Evolutionary conservation across 495 filamentous ascomycete genomes (phyloP), one percentile per base, ranked within the genome.

Genomic region (Lophiotrema nucula): DNA sequence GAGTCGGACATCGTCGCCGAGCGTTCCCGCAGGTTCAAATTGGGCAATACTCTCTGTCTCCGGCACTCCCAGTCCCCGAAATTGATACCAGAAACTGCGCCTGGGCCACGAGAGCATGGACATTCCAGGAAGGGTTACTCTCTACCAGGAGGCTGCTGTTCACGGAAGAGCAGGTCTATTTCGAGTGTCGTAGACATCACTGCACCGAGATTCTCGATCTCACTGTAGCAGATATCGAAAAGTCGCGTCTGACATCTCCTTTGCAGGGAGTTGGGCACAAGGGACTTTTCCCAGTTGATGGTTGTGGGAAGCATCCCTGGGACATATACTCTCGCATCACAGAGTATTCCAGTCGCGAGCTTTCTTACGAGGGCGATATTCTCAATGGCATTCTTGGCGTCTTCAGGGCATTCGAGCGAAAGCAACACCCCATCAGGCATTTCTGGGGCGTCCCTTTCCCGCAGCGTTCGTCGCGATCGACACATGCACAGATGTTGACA

Each of bases 91-190:
- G 26, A 25, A 48, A 10, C 22, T 48, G 10, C 5, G 19, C 15
- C 5, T 48, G 26, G 22, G 26, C 8, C 5, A 48, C 45, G 12
- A 48, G 45, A 48, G 45, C 10, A 11, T 48, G 45, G 45, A 48
- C 45, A 26, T 48, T 11, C 19, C 45, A 48, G 23, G 45, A 48
- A 18, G 45, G 45, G 26, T 26, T 48, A 26, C 19, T 48, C 15
- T 48, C 45, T 24, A 25, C 22, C 18, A 25, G 45, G 26, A 21
- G 26, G 22, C 21, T 48, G 10, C 8, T 48, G 8, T 48, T 48
- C 19, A 48, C 45, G 8, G 45, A 48, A 12, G 21, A 48, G 8
- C 45, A 48, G 26, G 45, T 48, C 6, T 48, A 48, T 22, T 25
- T 48, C 26, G 12, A 48, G 22, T 48, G 45, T 18, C 11, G 23